Base-by-base conservation (phyloP, 495 filamentous ascomycete species). In the Xylaria castorea region DNA sequence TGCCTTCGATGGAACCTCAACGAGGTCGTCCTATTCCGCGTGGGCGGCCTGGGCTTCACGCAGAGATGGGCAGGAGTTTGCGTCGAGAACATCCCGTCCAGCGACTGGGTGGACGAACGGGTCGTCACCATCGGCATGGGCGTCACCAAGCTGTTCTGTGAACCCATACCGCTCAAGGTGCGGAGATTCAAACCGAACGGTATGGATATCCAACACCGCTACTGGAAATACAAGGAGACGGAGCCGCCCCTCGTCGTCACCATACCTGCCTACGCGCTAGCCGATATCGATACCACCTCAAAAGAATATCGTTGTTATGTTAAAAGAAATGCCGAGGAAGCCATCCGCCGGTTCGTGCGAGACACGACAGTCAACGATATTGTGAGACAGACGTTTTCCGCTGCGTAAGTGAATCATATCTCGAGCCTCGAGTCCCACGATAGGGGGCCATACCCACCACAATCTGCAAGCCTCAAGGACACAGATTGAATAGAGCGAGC, bases 1-100 rank as follows among this genome's bases (percentile, higher is more conserved):
- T 86, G 85, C 48, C 62, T 81, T 36, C 82, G 83, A 14, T 80
- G 74, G 70, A 85, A 81, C 71, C 69, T 85, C 11, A 78, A 80
- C 27, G 76, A 81, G 46, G 76, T 82, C 14, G 65, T 73, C 6
- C 73, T 82, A 6, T 81, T 80, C 60, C 85, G 85, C 27, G 73
- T 76, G 4, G 82, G 82, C 11, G 81, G 82, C 5, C 68, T 86
- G 32, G 48, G 75, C 20, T 70, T 83, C 27, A 86, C 85, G 1
- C 73, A 76, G 16, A 78, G 84, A 44, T 85, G 84, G 77, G 44
- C 66, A 9, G 79, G 82, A 18, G 76, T 76, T 25, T 74, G 80
- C 53, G 73, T 84, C n/a, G 75, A 78, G 61, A 78, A 86, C 66
- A 73, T 86, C 36, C 75, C 71, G 1, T 58, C 73, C 12, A 58